phyloP scores from a whole-genome alignment of 1,284 basidiomycete genomes.

The Apiotrichum montevideense region DNA sequence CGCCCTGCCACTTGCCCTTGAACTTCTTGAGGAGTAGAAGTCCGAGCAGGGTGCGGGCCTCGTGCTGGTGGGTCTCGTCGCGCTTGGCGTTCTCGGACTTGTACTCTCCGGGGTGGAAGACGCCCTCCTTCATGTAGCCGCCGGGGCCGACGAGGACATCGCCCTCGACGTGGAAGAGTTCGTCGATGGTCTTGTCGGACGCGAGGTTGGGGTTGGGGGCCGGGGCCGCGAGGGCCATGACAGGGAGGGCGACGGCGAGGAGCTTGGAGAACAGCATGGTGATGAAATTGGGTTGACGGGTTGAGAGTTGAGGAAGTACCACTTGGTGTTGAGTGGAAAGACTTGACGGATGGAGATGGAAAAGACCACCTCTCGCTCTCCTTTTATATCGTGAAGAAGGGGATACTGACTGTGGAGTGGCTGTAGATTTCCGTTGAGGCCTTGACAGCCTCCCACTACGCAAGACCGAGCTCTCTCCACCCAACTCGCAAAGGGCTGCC shows the following conservation, averaged over 20 bases:
- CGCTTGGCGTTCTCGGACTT: neutral
- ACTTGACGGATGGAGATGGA: neutral
- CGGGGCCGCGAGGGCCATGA: neutral
- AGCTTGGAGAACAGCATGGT: slow-evolving; percentile 2
- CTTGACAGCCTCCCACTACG: no score
- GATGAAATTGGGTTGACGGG: neutral
- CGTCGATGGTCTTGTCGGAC: no score
- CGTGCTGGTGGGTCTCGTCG: neutral
- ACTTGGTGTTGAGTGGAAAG: neutral
- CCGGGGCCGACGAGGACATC: neutral
- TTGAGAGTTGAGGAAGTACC: neutral
- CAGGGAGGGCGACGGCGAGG: neutral
- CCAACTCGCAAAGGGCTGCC: no score
- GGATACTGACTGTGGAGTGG: neutral
- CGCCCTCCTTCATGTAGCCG: neutral
- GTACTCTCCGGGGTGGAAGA: neutral
- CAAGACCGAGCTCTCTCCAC: no score
- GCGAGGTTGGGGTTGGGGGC: neutral
- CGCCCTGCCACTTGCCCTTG: neutral
- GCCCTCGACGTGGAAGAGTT: neutral
- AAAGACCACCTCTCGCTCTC: neutral
- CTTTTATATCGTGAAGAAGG: neutral
- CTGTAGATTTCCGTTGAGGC: no score
- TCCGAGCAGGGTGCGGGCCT: neutral
- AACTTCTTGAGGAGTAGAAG: neutral